Conservation (phyloP, 345 rosid genomes). For the Sisymbrium altissimum region DNA sequence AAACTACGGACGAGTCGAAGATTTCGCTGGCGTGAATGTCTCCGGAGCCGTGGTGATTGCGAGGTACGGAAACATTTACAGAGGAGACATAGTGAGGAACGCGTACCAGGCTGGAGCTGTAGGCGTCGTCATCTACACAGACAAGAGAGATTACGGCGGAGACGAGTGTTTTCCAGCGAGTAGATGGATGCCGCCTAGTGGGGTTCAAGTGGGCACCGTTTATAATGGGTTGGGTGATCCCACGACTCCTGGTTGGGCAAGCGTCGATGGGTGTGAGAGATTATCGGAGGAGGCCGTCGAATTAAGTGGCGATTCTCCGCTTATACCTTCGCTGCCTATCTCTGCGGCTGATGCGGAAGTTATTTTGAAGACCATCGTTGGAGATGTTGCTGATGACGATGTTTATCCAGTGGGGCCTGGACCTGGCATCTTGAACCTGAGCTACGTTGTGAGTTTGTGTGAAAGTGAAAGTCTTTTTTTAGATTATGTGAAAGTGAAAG, state of each 20-base stretch:
- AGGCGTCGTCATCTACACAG: slow-evolving; percentile 62
- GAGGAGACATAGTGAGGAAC: slow-evolving; percentile 75
- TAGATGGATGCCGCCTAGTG: slow-evolving; percentile 82
- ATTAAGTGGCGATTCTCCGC: slow-evolving; percentile 46
- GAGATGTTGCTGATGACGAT: slow-evolving; percentile 55
- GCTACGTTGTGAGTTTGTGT: slow-evolving; percentile 49
- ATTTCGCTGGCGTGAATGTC: slow-evolving; percentile 48
- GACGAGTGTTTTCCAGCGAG: slow-evolving; percentile 59
- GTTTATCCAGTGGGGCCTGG: slow-evolving; percentile 71
- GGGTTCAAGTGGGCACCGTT: slow-evolving; percentile 79
- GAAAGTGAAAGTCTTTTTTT: neutral
- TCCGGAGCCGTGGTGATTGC: slow-evolving; percentile 53
- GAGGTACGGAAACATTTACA: slow-evolving; percentile 60
- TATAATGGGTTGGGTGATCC: slow-evolving; percentile 66
- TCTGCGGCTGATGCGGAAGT: slow-evolving; percentile 68
- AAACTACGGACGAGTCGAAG: slow-evolving; percentile 73
- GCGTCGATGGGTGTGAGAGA: slow-evolving; percentile 70
- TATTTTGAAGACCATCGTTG: slow-evolving; percentile 52
- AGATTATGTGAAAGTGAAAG: neutral
- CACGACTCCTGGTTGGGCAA: slow-evolving; percentile 85
- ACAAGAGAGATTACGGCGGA: slow-evolving; percentile 60
- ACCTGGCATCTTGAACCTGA: slow-evolving; percentile 61
- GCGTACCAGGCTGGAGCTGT: slow-evolving; percentile 62
- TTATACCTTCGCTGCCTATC: slow-evolving; percentile 74
- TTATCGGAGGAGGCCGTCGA: slow-evolving; percentile 53